These are phyloP conservation scores for Fraxinus angustifolia DNA, from an alignment of 305 asterid genomes.

Conservation along the genomic window DNA sequence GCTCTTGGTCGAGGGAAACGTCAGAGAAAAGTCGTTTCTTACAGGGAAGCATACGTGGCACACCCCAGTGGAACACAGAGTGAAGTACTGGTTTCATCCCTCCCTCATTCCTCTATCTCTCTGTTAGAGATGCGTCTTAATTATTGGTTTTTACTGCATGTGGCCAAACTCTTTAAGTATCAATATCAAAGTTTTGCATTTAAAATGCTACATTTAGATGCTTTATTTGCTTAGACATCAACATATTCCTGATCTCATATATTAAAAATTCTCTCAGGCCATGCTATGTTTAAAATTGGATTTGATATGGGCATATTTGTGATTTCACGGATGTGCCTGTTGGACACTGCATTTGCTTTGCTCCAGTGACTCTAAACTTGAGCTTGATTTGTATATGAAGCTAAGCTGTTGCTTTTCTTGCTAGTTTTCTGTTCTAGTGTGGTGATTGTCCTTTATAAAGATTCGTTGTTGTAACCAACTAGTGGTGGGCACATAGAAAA, in stretches of 20 bases:
- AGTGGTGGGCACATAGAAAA: neutral
- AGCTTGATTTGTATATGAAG: neutral
- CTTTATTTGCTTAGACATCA: neutral
- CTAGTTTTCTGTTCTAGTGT: neutral
- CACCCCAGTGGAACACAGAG: slow-evolving; percentile 48
- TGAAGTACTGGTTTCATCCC: slow-evolving; percentile 48
- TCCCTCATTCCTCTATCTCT: neutral
- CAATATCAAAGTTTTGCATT: neutral
- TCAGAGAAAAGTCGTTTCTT: slow-evolving; percentile 82
- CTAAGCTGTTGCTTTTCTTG: neutral
- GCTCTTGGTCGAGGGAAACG: slow-evolving; percentile 99
- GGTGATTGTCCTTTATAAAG: neutral
- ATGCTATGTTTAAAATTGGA: neutral
- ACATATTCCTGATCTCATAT: neutral
- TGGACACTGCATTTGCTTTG: neutral
- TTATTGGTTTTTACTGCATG: neutral
- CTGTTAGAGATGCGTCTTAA: neutral
- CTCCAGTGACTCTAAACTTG: neutral
- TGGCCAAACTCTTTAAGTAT: neutral
- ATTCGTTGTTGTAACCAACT: neutral
- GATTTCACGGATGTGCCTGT: neutral
- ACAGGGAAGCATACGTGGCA: slow-evolving; percentile 78
- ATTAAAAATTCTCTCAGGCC: neutral
- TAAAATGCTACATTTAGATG: neutral
- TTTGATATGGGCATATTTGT: neutral